phyloP scores from a whole-genome alignment of 371 early-diverging fungal genomes.

The Haplosporangium sp. region DNA sequence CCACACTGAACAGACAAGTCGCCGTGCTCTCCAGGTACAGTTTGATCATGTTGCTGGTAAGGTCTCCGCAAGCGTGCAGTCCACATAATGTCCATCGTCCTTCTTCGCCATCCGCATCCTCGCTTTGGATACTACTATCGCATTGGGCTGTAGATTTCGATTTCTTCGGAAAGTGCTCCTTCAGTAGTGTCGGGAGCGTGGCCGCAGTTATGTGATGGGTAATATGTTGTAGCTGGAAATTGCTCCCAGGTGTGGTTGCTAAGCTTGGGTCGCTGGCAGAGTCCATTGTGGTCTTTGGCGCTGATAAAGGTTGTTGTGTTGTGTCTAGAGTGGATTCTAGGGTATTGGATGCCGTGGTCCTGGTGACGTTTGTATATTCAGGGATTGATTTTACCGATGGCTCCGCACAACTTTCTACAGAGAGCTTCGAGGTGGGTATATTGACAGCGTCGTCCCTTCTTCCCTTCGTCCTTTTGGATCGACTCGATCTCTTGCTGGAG shows the following conservation, averaged over 20 bases:
- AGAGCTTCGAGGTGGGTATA: conserved; percentile 20
- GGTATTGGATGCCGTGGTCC: not conserved
- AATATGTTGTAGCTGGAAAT: conserved; percentile 60
- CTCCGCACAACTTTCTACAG: not conserved
- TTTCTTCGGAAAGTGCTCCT: conserved; percentile 47
- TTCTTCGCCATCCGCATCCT: conserved; percentile 31
- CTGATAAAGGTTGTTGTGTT: not conserved
- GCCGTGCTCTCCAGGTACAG: conserved; percentile 78
- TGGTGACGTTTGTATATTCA: not conserved
- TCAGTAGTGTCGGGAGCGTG: conserved; percentile 58
- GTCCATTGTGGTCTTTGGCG: not conserved
- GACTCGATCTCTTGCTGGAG: conserved; percentile 14
- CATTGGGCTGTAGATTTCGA: conserved; percentile 6
- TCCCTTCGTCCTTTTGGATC: conserved; percentile 16
- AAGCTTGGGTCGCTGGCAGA: conserved; percentile 34
- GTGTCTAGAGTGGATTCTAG: not conserved
- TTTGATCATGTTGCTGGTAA: conserved; percentile 78
- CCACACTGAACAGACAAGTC: conserved; percentile 77
- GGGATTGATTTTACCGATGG: not conserved
- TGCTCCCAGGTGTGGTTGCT: conserved; percentile 34
- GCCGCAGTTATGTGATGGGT: conserved; percentile 66
- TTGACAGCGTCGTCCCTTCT: conserved; percentile 19
- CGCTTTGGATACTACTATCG: not conserved
- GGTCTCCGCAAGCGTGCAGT: conserved; percentile 89
- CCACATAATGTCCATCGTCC: conserved; percentile 81